Evolutionary conservation across 2,329 filamentous ascomycete species (phyloP).

Genomic region (Penicillium sp.): DNA sequence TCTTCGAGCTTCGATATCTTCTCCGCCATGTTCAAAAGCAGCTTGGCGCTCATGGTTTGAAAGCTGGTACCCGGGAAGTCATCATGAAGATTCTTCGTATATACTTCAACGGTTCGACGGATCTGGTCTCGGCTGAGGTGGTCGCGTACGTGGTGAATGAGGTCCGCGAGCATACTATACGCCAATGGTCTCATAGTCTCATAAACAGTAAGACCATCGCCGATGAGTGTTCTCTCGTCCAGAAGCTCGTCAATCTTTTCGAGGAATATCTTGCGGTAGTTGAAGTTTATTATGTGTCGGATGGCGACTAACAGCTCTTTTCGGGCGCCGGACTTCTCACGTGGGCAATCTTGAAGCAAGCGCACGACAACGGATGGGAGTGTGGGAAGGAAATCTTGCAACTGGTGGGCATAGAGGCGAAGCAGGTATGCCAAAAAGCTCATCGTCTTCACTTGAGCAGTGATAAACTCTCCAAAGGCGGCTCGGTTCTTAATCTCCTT

Average conservation of each 20-base stretch:
- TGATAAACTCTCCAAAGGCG: slow-evolving; percentile 96
- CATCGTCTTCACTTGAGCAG: slow-evolving; percentile 98
- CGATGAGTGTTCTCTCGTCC: slow-evolving; percentile 90
- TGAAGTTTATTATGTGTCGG: slow-evolving; percentile 98
- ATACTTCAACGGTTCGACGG: slow-evolving; percentile 91
- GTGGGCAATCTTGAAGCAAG: slow-evolving; percentile 86
- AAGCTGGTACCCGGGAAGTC: slow-evolving; percentile 97
- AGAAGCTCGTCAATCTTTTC: slow-evolving; percentile 92
- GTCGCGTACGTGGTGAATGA: slow-evolving; percentile 95
- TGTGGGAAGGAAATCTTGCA: slow-evolving; percentile 82
- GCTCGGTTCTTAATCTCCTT: slow-evolving; percentile 89
- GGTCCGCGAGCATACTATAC: slow-evolving; percentile 96
- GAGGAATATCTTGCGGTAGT: slow-evolving; percentile 92
- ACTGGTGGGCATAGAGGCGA: slow-evolving; percentile 79
- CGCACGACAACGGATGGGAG: slow-evolving; percentile 89
- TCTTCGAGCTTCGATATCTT: slow-evolving; percentile 92
- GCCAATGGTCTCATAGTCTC: slow-evolving; percentile 94
- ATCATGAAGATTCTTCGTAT: slow-evolving; percentile 93
- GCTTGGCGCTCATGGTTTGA: slow-evolving; percentile 98
- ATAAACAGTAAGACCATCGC: slow-evolving; percentile 93
- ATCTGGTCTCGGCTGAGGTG: slow-evolving; percentile 88
- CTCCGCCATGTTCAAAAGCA: slow-evolving; percentile 96
- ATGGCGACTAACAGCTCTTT: slow-evolving; percentile 97
- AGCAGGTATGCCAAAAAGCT: slow-evolving; percentile 94
- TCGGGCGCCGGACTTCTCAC: slow-evolving; percentile 88